phyloP scores from a whole-genome alignment of 805 yeast species.

The Suhomyces vadensis region DNA sequence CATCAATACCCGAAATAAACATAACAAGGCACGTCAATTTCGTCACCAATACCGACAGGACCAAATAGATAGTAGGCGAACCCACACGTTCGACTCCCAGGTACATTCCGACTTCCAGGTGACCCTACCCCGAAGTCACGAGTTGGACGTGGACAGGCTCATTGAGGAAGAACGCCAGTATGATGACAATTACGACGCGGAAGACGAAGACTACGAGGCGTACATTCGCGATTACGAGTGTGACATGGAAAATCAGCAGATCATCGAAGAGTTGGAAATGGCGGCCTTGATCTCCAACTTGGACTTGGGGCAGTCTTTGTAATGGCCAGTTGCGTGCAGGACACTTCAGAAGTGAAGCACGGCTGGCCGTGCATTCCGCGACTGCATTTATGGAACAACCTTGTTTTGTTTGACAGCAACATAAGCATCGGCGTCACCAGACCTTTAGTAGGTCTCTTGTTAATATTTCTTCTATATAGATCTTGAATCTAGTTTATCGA shows the following conservation, averaged over 20 bases:
- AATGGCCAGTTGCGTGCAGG: no score
- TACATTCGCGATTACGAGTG: slow-evolving; percentile 12
- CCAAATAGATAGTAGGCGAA: slow-evolving; percentile 18
- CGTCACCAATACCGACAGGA: slow-evolving; percentile 28
- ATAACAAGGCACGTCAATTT: slow-evolving; percentile 22
- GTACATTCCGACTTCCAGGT: slow-evolving; percentile 1
- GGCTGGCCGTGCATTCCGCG: no score
- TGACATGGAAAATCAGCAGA: slow-evolving; percentile 22
- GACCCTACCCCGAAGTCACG: slow-evolving; percentile 12
- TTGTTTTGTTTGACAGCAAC: no score
- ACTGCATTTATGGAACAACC: no score
- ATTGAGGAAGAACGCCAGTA: slow-evolving; percentile 24
- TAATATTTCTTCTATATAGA: no score
- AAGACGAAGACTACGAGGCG: slow-evolving; percentile 14
- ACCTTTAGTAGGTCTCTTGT: no score
- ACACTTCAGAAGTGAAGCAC: not conserved
- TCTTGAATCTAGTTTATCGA: no score
- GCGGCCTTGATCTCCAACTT: slow-evolving; percentile 13
- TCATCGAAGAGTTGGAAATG: slow-evolving; percentile 16
- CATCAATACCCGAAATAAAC: slow-evolving; percentile 22
- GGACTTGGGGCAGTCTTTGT: slow-evolving; percentile 6
- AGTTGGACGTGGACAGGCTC: slow-evolving; percentile 19
- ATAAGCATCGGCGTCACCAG: no score
- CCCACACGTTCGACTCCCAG: slow-evolving; percentile 20
- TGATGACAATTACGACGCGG: slow-evolving; percentile 5